Evolutionary conservation across 2,329 filamentous ascomycete species (phyloP).

Genomic region (Grosmannia serpens): DNA sequence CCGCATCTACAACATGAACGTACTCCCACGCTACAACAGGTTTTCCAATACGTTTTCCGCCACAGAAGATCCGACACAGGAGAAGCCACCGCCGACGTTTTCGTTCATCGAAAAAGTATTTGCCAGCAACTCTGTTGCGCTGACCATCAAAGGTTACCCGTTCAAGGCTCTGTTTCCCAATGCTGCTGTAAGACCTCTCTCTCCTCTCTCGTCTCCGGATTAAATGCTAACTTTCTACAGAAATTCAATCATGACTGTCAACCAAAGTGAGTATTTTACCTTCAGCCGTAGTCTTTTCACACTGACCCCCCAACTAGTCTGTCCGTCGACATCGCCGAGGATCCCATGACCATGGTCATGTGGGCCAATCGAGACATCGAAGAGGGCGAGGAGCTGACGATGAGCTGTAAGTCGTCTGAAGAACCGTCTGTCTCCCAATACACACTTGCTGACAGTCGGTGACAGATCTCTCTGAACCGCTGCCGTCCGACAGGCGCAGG

Average conservation of each 20-base stretch:
- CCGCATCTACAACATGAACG: neutral
- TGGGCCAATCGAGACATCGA: constrained; percentile 16
- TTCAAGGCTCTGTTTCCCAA: constrained; percentile 13
- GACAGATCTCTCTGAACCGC: constrained; percentile 11
- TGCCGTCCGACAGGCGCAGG: constrained; percentile 13
- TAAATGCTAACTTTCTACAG: neutral
- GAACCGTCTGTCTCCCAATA: neutral
- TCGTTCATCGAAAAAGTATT: constrained; percentile 23
- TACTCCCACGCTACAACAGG: constrained; percentile 1
- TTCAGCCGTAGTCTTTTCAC: neutral
- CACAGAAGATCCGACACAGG: neutral
- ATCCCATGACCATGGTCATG: constrained; percentile 13
- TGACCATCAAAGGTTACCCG: constrained; percentile 13
- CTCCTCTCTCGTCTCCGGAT: neutral
- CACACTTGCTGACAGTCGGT: neutral
- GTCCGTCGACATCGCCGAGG: constrained; percentile 12
- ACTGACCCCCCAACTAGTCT: constrained; percentile 8
- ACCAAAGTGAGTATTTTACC: constrained; percentile 11
- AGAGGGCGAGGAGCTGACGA: constrained; percentile 18
- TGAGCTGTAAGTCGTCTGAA: constrained; percentile 17
- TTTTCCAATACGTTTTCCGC: neutral
- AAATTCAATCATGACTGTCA: constrained; percentile 19
- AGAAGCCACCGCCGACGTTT: neutral
- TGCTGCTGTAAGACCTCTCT: constrained; percentile 9
- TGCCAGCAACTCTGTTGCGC: constrained; percentile 19